Evolutionary conservation across 768 basidiomycete genomes (phyloP), one percentile per base, ranked within the genome.

Genomic region (Phylloporus scabripes): DNA sequence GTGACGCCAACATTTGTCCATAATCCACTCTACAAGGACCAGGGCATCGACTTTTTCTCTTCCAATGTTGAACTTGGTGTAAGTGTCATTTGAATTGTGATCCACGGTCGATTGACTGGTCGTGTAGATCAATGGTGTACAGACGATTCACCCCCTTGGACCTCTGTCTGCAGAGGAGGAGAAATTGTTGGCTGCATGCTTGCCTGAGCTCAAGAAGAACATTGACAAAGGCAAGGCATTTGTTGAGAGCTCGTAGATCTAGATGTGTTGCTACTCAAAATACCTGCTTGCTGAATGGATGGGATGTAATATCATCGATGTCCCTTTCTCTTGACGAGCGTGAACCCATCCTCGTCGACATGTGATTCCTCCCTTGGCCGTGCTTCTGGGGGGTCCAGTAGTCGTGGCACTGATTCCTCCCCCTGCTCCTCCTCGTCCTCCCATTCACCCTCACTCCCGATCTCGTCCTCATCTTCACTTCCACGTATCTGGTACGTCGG

Each of bases 161-260:
- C 61, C 76, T 29, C 60, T 99, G 59, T 79, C 91, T 29, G 74
- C 82, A 26, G 79, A 85, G 64, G 96, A 99, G 75, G 70, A 93
- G 78, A 80, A 81, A 66, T 78, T 96, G 50, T 74, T 99, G 61
- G 85, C 82, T 21, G 92, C 85, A 28, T 91, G 87, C 76, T 67
- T 93, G 61, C 90, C 91, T 56, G 91, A 92, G 59, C 81, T 99
- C 61, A 88, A 89, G 82, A 93, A 89, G 83, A 97, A 96, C 82
- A 95, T 97, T 61, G 88, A 90, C 72, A 97, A 93, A 83, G 93
- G 93, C 72, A 82, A 77, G 70, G 77, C 79, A 38, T 91, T 90
- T 55, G 85, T 80, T 57, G 78, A 79, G 65, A 59, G 43, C 51
- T 49, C 64, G 41, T 68, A 66, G 64, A 66, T 44, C 31, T 52